Conservation (phyloP, 768 basidiomycete genomes). For the Cystofilobasidium capitatum region DNA sequence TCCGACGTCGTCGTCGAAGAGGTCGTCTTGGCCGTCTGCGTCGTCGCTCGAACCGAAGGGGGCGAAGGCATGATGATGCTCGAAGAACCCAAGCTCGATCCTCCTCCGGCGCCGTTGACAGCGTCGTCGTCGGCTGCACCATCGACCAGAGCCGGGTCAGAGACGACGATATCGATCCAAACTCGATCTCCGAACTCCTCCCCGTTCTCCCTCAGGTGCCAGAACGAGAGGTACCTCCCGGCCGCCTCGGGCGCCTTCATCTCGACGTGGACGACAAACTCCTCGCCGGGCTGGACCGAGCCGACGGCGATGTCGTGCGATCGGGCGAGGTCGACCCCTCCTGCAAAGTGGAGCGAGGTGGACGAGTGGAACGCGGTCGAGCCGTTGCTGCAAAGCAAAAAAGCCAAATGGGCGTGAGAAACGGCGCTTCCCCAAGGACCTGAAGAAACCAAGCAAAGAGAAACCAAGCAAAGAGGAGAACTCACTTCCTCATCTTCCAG, state of each 20-base stretch:
- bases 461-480: not conserved
- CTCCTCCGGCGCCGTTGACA: conserved; percentile 48
- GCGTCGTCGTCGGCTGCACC: conserved; percentile 33
- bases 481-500: conserved; percentile 59
- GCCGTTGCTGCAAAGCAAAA: conserved; percentile 41
- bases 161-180: conserved; percentile 63
- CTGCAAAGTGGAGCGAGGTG: conserved; percentile 61
- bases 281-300: conserved; percentile 49
- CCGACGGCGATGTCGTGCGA: conserved; percentile 48
- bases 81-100: conserved; percentile 62
- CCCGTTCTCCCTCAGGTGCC: conserved; percentile 57
- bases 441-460: not conserved
- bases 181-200: conserved; percentile 61
- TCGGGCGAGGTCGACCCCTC: conserved; percentile 51
- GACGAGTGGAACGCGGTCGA: conserved; percentile 54
- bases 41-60: not conserved
- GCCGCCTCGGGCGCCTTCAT: conserved; percentile 71
- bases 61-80: conserved; percentile 59
- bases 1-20: not conserved
- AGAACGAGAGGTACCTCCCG: conserved; percentile 66
- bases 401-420: not conserved
- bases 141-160: not conserved
- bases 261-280: conserved; percentile 61
- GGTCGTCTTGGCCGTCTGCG: not conserved
- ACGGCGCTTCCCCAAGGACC: not conserved